Percentiles rank a stretch among this genome's conserved stretches.
phyloP scores from a whole-genome alignment of 169 alveolate species.

The Plasmodium cynomolgi region DNA sequence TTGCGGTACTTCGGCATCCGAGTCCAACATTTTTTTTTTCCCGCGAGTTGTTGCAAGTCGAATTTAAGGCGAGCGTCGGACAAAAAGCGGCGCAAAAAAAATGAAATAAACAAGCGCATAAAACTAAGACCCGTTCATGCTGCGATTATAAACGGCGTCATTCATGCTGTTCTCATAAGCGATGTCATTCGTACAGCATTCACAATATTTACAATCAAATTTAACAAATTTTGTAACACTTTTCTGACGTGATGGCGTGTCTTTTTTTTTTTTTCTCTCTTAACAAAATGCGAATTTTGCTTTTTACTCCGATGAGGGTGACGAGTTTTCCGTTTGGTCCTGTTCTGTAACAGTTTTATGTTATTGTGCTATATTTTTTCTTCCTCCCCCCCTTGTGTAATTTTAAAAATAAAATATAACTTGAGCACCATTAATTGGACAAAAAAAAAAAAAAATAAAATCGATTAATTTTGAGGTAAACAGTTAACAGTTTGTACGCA shows the following conservation, averaged over 20 bases:
- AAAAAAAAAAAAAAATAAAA: neutral
- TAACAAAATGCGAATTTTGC: neutral
- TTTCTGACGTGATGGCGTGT: neutral
- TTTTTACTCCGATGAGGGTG: neutral
- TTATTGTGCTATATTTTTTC: neutral
- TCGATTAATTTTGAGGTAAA: neutral
- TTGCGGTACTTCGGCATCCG: constrained; percentile 67
- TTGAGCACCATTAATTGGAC: constrained; percentile 8
- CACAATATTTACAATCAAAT: neutral
- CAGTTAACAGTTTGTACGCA: neutral
- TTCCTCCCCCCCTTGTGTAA: neutral
- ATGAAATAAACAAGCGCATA: constrained; percentile 12
- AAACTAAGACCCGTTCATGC: neutral
- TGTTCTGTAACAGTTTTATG: neutral
- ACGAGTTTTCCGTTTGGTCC: neutral
- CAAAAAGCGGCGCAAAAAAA: neutral
- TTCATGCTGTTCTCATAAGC: neutral
- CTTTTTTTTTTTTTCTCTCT: constrained; percentile 34
- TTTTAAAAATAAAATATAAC: neutral
- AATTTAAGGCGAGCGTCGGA: neutral
- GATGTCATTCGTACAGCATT: constrained; percentile 7
- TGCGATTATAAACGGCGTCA: neutral
- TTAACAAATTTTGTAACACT: neutral
- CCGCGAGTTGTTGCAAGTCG: neutral
- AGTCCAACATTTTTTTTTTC: constrained; percentile 51